Conservation (phyloP, 2,329 filamentous ascomycete genomes). For the Paramyrothecium sp. region DNA sequence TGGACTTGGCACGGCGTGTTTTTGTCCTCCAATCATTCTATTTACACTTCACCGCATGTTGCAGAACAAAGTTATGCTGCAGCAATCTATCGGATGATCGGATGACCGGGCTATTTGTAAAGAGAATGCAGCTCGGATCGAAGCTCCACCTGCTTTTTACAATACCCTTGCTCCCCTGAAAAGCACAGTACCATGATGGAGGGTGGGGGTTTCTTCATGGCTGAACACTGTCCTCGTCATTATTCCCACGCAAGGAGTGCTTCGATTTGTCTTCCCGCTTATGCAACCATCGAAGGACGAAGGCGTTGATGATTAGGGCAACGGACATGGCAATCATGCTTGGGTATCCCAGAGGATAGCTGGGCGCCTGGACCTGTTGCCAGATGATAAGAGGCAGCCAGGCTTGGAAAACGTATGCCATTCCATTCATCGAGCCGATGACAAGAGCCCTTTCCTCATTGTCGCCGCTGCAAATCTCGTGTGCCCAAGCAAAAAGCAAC, state of each 20-base stretch:
- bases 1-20: too few species aligned
- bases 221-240: too few species aligned
- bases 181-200: too few species aligned
- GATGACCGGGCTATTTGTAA: too few species aligned
- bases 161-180: too few species aligned
- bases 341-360: slow-evolving; percentile 60
- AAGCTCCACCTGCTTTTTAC: too few species aligned
- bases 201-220: too few species aligned
- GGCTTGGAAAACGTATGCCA: slow-evolving; percentile 68
- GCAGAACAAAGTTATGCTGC: too few species aligned
- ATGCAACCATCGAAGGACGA: slow-evolving; percentile 36
- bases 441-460: slow-evolving; percentile 68
- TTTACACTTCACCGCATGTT: too few species aligned
- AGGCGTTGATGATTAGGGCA: slow-evolving; percentile 47
- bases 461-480: slow-evolving; percentile 48
- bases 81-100: too few species aligned
- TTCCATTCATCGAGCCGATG: slow-evolving; percentile 64
- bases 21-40: too few species aligned
- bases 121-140: too few species aligned
- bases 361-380: slow-evolving; percentile 62
- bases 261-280: not conserved
- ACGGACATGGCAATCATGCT: slow-evolving; percentile 50
- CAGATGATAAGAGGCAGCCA: slow-evolving; percentile 68
- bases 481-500: slow-evolving; percentile 46
- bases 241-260: not conserved